These are phyloP conservation scores for Pichia thaimueangensis DNA, from an alignment of 805 yeast species.

Conservation along the genomic window DNA sequence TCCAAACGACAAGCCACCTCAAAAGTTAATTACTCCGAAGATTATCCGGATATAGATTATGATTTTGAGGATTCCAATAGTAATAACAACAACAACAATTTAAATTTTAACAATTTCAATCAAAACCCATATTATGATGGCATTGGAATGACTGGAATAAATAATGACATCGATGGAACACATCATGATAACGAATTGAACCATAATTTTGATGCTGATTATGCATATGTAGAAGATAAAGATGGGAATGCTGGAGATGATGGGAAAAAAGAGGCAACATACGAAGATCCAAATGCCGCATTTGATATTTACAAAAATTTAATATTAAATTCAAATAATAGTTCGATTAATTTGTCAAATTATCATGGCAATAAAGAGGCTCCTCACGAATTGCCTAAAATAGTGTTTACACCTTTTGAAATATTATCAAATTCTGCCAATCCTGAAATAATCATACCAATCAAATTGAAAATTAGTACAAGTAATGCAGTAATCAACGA, in stretches of 20 bases:
- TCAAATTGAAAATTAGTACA: conserved; percentile 55
- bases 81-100: not conserved
- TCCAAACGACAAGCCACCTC: conserved; percentile 60
- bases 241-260: conserved; percentile 45
- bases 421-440: conserved; percentile 30
- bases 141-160: not conserved
- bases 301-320: conserved; percentile 12
- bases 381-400: conserved; percentile 30
- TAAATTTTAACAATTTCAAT: not conserved
- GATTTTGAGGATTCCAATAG: conserved; percentile 29
- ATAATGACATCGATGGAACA: conserved; percentile 33
- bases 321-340: conserved; percentile 9
- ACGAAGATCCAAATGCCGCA: conserved; percentile 56
- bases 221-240: conserved; percentile 35
- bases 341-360: conserved; percentile 24
- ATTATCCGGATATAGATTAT: conserved; percentile 58
- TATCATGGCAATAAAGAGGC: conserved; percentile 34
- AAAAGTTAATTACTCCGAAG: conserved; percentile 77
- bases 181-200: conserved; percentile 20
- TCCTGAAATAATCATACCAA: conserved; percentile 53
- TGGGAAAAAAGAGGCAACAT: conserved; percentile 61
- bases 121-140: not conserved
- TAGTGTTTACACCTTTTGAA: conserved; percentile 30
- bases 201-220: conserved; percentile 19
- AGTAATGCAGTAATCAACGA: conserved; percentile 52